Conservation (phyloP, 2,329 filamentous ascomycete species). For the Cladophialophora immunda region DNA sequence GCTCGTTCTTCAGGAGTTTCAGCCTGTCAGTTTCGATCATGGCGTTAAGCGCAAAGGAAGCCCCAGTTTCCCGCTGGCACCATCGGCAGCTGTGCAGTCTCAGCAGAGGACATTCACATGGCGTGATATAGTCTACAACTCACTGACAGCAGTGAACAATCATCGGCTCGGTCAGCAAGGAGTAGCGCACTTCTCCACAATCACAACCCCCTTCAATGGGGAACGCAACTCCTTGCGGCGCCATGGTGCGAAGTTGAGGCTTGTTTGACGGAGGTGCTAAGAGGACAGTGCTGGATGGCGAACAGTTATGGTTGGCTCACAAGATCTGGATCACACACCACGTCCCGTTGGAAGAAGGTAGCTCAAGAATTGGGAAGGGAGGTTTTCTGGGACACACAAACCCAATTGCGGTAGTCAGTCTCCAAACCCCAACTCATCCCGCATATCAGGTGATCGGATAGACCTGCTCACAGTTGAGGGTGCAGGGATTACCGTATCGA, state of each 20-base stretch:
- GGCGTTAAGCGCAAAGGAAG: constrained; percentile 36
- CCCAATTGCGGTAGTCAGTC: neutral
- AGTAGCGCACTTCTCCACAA: constrained; percentile 33
- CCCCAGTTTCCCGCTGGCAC: constrained; percentile 36
- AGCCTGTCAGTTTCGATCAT: constrained; percentile 44
- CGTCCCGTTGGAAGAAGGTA: neutral
- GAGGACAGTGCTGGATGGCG: neutral
- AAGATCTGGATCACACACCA: neutral
- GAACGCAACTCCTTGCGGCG: constrained; percentile 25
- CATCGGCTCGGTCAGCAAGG: constrained; percentile 31
- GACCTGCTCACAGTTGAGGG: constrained; percentile 8
- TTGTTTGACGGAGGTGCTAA: neutral
- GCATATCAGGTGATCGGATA: constrained; percentile 29
- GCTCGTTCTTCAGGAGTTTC: constrained; percentile 42
- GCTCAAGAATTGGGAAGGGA: neutral
- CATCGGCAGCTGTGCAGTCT: constrained; percentile 35
- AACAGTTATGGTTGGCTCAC: constrained; percentile 12
- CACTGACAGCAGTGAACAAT: constrained; percentile 38
- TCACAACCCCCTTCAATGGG: constrained; percentile 34
- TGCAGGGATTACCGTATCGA: constrained; percentile 5
- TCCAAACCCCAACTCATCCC: neutral
- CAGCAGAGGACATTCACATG: constrained; percentile 14
- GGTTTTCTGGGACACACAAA: neutral
- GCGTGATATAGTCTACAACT: constrained; percentile 16
- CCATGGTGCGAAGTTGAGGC: constrained; percentile 22